Base-by-base conservation (phyloP, 345 rosid species). In the Corchorus capsularis region DNA sequence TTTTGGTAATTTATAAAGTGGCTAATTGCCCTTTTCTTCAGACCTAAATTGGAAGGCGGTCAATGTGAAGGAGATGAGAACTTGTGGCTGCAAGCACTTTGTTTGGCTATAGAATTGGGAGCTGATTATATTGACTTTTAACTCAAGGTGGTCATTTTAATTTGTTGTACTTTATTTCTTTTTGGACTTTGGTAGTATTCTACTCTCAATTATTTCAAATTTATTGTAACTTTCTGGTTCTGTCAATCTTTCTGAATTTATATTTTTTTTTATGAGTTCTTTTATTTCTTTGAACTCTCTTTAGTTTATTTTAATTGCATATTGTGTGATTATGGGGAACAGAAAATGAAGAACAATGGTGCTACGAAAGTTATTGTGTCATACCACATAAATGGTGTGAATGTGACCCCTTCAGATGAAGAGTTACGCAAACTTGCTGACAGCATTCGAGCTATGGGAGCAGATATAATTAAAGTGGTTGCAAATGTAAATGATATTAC, bases 351-450 rank as follows among this genome's bases (percentile, higher is more conserved):
- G 54, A 73, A 60, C 22, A 54, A 53, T 5, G 75, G 76, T 17
- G 77, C 73, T 32, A 72, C 86, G 69, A 85, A 82, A 77, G 34
- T 82, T 66, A 81, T 90, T 14, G 91, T 90, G 56, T 90, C 94
- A 0, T 73, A 72, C 73, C 74, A 84, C 64, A 61, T 84, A 52
- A 79, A 76, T 32, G 80, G n/a, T n/a, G n/a, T n/a, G n/a, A n/a
- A 80, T 0, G 56, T 37, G 20, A 86, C 85, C 10, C 89, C 88
- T 61, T 83, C 86, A 14, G 70, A 74, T 3, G 88, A 84, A 78
- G 82, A 82, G 71, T 79, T 90, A 13, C 27, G 75, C 75, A 64
- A 75, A 62, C 86, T 90, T 49, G 89, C 73, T 74, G 78, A 78
- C 7, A 17, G 32, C n/a, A 81, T 90, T 79, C 55, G 74, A 62